phyloP scores from a whole-genome alignment of 139 green algal species.

The Dunaliella primolecta region DNA sequence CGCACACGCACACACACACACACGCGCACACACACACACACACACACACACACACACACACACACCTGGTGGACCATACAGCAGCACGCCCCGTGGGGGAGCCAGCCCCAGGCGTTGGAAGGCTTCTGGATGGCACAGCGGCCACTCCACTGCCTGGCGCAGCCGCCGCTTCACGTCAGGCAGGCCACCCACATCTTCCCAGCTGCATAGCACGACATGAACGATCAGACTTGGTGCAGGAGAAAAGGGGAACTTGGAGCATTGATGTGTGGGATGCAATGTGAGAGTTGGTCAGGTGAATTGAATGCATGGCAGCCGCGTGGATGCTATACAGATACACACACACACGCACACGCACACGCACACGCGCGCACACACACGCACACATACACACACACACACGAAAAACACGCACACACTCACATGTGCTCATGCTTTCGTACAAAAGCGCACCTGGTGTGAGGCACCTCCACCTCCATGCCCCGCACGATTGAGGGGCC shows the following conservation, averaged over 20 bases:
- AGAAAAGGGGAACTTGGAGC: no score
- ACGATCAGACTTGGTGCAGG: no score
- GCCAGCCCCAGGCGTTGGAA: constrained; percentile 73
- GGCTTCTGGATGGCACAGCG: constrained; percentile 58
- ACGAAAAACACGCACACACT: background rate
- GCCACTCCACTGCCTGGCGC: constrained; percentile 80
- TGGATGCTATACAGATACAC: background rate
- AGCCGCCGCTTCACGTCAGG: constrained; percentile 71
- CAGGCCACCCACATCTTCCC: constrained; percentile 81
- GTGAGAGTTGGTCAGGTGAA: background rate
- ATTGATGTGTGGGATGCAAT: no score
- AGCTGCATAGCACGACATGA: constrained; percentile 32
- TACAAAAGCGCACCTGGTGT: constrained; percentile 1
- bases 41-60: background rate
- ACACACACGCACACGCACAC: constrained; percentile 1
- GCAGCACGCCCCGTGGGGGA: constrained; percentile 73
- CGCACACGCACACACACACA: background rate
- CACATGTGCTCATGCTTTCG: background rate
- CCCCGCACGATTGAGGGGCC: constrained; percentile 63
- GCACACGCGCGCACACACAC: background rate
- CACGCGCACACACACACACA: background rate
- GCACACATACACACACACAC: constrained; percentile 6
- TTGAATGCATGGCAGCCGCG: no score
- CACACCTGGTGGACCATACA: constrained; percentile 77
- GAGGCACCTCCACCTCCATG: constrained; percentile 45